phyloP scores from a whole-genome alignment of 768 basidiomycete genomes.

The Mycena latifolia region DNA sequence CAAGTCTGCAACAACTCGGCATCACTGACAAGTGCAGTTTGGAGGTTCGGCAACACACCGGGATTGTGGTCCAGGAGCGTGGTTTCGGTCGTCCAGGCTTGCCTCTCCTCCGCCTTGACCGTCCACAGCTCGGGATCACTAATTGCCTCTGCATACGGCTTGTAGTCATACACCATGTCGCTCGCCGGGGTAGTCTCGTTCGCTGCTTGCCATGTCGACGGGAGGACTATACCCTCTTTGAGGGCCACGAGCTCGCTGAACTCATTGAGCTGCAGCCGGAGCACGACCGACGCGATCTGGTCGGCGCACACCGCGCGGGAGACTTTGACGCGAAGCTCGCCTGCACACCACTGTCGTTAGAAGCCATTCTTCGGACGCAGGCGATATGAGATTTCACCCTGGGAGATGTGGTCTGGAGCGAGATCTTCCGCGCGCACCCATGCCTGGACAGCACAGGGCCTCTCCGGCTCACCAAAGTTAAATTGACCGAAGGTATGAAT shows the following conservation, averaged over 20 bases:
- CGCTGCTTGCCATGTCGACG: neutral
- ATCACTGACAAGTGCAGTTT: neutral
- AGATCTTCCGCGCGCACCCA: neutral
- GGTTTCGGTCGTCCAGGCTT: neutral
- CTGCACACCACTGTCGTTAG: neutral
- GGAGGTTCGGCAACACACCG: neutral
- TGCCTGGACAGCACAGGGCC: too few species aligned
- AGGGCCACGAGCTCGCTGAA: neutral
- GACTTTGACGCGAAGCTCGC: conserved; percentile 1
- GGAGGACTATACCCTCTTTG: neutral
- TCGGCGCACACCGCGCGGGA: neutral
- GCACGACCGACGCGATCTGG: neutral
- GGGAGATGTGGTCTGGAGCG: neutral
- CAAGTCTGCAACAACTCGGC: neutral
- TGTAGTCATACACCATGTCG: neutral
- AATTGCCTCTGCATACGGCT: neutral
- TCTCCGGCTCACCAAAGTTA: too few species aligned
- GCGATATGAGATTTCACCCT: neutral
- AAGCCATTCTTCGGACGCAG: neutral
- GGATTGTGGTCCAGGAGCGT: neutral
- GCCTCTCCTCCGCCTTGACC: neutral
- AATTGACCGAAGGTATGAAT: too few species aligned
- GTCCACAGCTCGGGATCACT: neutral
- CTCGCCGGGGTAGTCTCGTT: neutral
- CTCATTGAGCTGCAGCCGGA: too few species aligned